Evolutionary conservation across 108 stramenopile species (phyloP).

Genomic region (Epithemia pelagica): DNA sequence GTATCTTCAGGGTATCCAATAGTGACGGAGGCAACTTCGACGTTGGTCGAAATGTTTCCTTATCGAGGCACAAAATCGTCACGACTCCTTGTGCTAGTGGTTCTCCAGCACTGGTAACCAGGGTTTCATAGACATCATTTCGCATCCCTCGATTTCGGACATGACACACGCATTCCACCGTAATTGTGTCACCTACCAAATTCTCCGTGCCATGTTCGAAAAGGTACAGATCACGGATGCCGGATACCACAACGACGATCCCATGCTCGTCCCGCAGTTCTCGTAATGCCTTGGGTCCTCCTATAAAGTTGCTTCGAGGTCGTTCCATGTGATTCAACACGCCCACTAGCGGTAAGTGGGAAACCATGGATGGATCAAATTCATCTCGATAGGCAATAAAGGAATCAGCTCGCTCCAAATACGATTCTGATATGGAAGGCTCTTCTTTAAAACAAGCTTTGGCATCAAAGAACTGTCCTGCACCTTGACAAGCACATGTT

Average conservation of each 20-base stretch:
- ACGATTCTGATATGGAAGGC: no score
- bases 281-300: conserved; percentile 54
- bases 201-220: conserved; percentile 11
- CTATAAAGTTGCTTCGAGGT: conserved; percentile 40
- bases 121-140: conserved; percentile 42
- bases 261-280: conserved; percentile 41
- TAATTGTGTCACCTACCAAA: conserved; percentile 16
- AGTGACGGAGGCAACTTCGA: conserved; percentile 44
- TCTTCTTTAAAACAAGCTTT: no score
- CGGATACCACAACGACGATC: conserved; percentile 51
- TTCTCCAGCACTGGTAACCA: conserved; percentile 11
- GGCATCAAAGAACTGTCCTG: neutral
- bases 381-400: conserved; percentile 55
- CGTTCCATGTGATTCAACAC: conserved; percentile 70
- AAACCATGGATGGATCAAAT: conserved; percentile 35
- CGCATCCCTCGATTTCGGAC: conserved; percentile 50
- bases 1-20: conserved; percentile 21
- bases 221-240: conserved; percentile 33
- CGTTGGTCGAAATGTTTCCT: conserved; percentile 37
- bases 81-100: conserved; percentile 52
- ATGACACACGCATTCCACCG: conserved; percentile 32
- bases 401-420: neutral
- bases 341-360: conserved; percentile 45
- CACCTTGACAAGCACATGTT: conserved; percentile 17
- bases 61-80: conserved; percentile 45